A percentile compares a stretch with the other conserved stretches of the same genome.
These are phyloP conservation scores for Aureobasidium subglaciale DNA, from an alignment of 2,329 filamentous ascomycete genomes.

Conservation along the genomic window DNA sequence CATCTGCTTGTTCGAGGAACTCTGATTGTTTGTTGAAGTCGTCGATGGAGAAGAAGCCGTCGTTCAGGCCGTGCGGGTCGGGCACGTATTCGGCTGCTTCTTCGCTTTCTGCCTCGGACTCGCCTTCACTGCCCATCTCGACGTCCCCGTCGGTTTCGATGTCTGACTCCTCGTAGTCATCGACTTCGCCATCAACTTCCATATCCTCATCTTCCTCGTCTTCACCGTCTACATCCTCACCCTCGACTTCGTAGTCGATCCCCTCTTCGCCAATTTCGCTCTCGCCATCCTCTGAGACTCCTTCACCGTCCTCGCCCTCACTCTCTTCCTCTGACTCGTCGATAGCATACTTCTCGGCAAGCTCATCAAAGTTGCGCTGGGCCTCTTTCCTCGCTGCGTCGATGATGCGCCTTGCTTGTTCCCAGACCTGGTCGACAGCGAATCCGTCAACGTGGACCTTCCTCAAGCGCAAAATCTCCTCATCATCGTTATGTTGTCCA, in stretches of 20 bases:
- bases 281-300: constrained; percentile 33
- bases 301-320: constrained; percentile 28
- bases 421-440: constrained; percentile 83
- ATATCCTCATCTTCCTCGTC: constrained; percentile 28
- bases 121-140: constrained; percentile 25
- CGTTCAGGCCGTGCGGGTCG: constrained; percentile 82
- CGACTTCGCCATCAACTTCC: constrained; percentile 26
- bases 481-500: constrained; percentile 40
- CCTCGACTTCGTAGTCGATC: constrained; percentile 24
- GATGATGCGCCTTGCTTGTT: constrained; percentile 82
- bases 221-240: constrained; percentile 29
- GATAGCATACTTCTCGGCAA: constrained; percentile 21
- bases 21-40: constrained; percentile 94
- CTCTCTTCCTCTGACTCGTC: constrained; percentile 23
- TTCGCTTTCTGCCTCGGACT: constrained; percentile 42
- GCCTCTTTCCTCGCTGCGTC: constrained; percentile 53
- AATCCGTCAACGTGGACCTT: constrained; percentile 85
- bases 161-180: constrained; percentile 37
- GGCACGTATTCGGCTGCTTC: constrained; percentile 54
- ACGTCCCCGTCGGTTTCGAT: constrained; percentile 29
- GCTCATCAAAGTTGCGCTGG: constrained; percentile 39
- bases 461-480: constrained; percentile 63
- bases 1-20: constrained; percentile 80
- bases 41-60: constrained; percentile 96
- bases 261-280: constrained; percentile 31